These are phyloP conservation scores for Phytophthora idaei DNA, from an alignment of 352 stramenopile species.

Conservation along the genomic window DNA sequence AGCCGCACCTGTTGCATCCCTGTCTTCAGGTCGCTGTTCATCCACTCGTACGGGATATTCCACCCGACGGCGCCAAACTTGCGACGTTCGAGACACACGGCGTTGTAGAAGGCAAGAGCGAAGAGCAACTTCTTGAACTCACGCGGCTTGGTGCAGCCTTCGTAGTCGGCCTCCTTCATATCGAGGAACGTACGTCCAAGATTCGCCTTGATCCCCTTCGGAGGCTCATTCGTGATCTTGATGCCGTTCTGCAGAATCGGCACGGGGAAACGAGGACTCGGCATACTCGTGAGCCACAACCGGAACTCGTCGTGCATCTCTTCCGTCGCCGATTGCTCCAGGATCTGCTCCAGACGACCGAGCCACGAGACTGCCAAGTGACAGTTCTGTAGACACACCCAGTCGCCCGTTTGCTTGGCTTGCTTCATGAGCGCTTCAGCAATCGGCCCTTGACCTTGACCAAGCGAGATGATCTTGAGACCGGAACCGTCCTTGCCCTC, in stretches of 20 bases:
- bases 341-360: slow-evolving; percentile 85
- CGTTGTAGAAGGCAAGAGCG: slow-evolving; percentile 95
- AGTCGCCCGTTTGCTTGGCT: slow-evolving; percentile 90
- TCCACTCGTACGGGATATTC: slow-evolving; percentile 97
- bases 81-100: slow-evolving; percentile 92
- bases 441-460: slow-evolving; percentile 93
- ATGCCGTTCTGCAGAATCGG: slow-evolving; percentile 95
- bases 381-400: slow-evolving; percentile 96
- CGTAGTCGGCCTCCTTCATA: slow-evolving; percentile 91
- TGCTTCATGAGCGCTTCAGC: slow-evolving; percentile 92
- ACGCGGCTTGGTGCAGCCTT: slow-evolving; percentile 83
- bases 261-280: slow-evolving; percentile 90
- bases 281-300: slow-evolving; percentile 95
- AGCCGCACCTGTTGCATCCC: slow-evolving; percentile 92
- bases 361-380: slow-evolving; percentile 93
- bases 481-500: slow-evolving; percentile 88
- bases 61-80: slow-evolving; percentile 96
- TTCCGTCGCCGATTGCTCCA: slow-evolving; percentile 77
- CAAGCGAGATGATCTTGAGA: slow-evolving; percentile 94
- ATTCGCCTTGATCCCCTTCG: slow-evolving; percentile 92
- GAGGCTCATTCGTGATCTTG: slow-evolving; percentile 96
- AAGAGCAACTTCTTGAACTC: slow-evolving; percentile 94
- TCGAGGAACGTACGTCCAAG: slow-evolving; percentile 93
- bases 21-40: slow-evolving; percentile 96
- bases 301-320: slow-evolving; percentile 90